phyloP scores from a whole-genome alignment of 345 rosid genomes.

The Conringia planisiliqua region DNA sequence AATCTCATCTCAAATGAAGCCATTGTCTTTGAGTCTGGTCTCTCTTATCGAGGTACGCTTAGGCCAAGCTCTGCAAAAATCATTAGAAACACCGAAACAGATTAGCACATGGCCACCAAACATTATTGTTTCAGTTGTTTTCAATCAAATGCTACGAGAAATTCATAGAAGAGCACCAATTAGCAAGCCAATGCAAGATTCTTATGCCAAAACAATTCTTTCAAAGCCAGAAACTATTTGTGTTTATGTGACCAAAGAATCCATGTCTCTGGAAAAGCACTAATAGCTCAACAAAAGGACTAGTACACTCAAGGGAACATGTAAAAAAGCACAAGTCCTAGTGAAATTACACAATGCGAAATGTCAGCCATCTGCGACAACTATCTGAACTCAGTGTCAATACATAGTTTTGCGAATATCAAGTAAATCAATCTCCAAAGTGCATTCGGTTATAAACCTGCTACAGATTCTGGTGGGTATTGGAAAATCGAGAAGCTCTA shows the following conservation, averaged over 20 bases:
- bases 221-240: neutral
- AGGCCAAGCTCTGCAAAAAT: constrained; percentile 63
- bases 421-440: neutral
- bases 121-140: neutral
- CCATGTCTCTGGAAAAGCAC: neutral
- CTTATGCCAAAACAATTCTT: neutral
- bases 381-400: neutral
- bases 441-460: neutral
- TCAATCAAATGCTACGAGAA: neutral
- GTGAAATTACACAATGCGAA: neutral
- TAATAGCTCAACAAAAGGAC: neutral
- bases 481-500: neutral
- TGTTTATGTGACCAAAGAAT: neutral
- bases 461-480: neutral
- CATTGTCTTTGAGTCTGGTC: constrained; percentile 11
- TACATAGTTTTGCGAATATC: neutral
- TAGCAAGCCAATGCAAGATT: neutral
- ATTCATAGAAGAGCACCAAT: neutral
- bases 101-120: constrained; percentile 9
- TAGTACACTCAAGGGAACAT: neutral
- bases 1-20: constrained; percentile 8
- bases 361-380: neutral
- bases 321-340: neutral
- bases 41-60: constrained; percentile 69
- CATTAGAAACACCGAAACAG: neutral